A percentile compares a stretch with the other conserved stretches of the same genome.
Evolutionary conservation across 257 asterid species (phyloP).

Genomic region (Nyctanthes arbortristis): DNA sequence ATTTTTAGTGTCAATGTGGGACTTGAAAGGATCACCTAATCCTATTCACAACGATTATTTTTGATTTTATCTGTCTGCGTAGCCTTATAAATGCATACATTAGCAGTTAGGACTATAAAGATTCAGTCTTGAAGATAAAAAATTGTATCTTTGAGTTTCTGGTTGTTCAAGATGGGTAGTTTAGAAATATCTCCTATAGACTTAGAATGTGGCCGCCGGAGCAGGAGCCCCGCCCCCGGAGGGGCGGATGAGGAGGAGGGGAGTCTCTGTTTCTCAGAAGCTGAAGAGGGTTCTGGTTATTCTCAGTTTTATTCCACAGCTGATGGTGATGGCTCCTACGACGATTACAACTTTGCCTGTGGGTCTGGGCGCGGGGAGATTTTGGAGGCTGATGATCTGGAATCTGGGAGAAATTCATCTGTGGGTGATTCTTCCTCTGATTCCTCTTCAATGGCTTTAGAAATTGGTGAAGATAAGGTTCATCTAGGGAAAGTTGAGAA

Average conservation of each 20-base stretch:
- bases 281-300: slow-evolving; percentile 66
- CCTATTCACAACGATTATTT: slow-evolving; percentile 23
- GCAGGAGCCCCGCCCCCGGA: slow-evolving; percentile 31
- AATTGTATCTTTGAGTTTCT: slow-evolving; percentile 23
- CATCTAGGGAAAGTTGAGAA: slow-evolving; percentile 43
- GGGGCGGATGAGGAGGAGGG: slow-evolving; percentile 44
- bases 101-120: slow-evolving; percentile 25
- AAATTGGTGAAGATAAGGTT: slow-evolving; percentile 36
- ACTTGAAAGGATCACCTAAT: slow-evolving; percentile 48
- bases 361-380: slow-evolving; percentile 41
- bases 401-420: slow-evolving; percentile 46
- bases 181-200: slow-evolving; percentile 50
- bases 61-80: slow-evolving; percentile 29
- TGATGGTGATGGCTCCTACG: slow-evolving; percentile 72
- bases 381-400: slow-evolving; percentile 40
- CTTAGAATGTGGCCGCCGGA: slow-evolving; percentile 66
- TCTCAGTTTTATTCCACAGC: slow-evolving; percentile 81
- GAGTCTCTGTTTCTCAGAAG: slow-evolving; percentile 76
- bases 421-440: slow-evolving; percentile 40
- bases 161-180: slow-evolving; percentile 41
- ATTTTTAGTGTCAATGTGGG: slow-evolving; percentile 30
- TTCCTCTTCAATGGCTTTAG: slow-evolving; percentile 48
- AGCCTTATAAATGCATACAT: slow-evolving; percentile 27
- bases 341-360: slow-evolving; percentile 42
- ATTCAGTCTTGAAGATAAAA: slow-evolving; percentile 27